Percentiles rank a stretch among this genome's conserved stretches.
phyloP scores from a whole-genome alignment of 805 yeast species.

The Candida sakaeoensis region DNA sequence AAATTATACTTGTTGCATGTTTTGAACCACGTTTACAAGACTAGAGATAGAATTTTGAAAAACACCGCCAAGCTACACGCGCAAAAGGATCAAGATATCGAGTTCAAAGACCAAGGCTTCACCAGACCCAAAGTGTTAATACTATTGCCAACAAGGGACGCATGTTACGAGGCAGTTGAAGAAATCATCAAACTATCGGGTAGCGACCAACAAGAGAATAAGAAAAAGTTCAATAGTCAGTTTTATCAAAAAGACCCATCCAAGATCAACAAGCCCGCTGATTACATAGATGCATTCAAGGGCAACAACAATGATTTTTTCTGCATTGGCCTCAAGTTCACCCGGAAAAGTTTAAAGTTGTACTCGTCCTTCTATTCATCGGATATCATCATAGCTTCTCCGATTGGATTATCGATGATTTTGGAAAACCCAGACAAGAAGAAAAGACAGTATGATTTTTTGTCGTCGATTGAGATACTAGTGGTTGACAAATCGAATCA shows the following conservation, averaged over 20 bases:
- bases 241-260: slow-evolving; percentile 53
- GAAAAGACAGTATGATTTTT: slow-evolving; percentile 71
- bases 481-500: slow-evolving; percentile 82
- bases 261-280: slow-evolving; percentile 68
- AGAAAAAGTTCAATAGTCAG: slow-evolving; percentile 67
- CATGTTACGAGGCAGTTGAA: slow-evolving; percentile 66
- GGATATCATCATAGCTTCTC: slow-evolving; percentile 87
- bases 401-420: slow-evolving; percentile 76
- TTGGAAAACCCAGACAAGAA: slow-evolving; percentile 56
- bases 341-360: slow-evolving; percentile 80
- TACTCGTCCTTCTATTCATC: slow-evolving; percentile 81
- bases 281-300: slow-evolving; percentile 71
- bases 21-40: slow-evolving; percentile 79
- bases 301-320: slow-evolving; percentile 93
- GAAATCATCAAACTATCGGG: slow-evolving; percentile 61
- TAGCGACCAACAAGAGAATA: slow-evolving; percentile 74
- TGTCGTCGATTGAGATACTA: slow-evolving; percentile 82
- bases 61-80: slow-evolving; percentile 58
- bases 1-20: slow-evolving; percentile 67
- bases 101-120: slow-evolving; percentile 88
- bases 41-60: slow-evolving; percentile 79
- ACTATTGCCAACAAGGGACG: slow-evolving; percentile 77
- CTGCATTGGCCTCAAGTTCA: slow-evolving; percentile 84
- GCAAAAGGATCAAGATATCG: slow-evolving; percentile 46
- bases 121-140: slow-evolving; percentile 88